Percentiles rank a stretch among this genome's conserved stretches.
phyloP scores from a whole-genome alignment of 2,329 filamentous ascomycete species.

The Huntiella moniliformis region DNA sequence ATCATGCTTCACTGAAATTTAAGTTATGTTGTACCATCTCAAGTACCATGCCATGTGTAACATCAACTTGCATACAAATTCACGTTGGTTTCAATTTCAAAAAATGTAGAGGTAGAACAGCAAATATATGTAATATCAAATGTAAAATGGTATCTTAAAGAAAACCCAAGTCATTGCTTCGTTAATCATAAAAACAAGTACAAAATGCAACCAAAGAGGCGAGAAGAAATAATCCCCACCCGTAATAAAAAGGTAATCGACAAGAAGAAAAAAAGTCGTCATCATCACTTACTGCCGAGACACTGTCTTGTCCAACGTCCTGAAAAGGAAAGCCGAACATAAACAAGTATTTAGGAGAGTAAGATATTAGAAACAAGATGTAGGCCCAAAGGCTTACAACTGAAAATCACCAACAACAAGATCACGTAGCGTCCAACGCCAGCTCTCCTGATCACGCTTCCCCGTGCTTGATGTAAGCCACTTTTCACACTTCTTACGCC shows the following conservation, averaged over 20 bases:
- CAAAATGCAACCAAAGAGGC: not conserved
- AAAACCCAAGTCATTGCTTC: slow-evolving; percentile 10
- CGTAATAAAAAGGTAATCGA: not conserved
- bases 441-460: slow-evolving; percentile 37
- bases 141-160: slow-evolving; percentile 3
- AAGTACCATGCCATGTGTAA: not conserved
- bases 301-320: too few species aligned
- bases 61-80: not conserved
- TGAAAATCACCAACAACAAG: slow-evolving; percentile 28
- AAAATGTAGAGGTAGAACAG: not conserved
- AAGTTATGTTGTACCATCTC: not conserved
- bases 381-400: not conserved
- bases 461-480: slow-evolving; percentile 49
- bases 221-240: too few species aligned
- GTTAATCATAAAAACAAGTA: slow-evolving; percentile 11
- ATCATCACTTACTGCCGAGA: too few species aligned
- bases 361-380: not conserved
- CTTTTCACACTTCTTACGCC: slow-evolving; percentile 70
- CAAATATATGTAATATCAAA: slow-evolving; percentile 3
- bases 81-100: not conserved
- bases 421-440: slow-evolving; percentile 61
- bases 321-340: not conserved
- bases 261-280: slow-evolving; percentile 3
- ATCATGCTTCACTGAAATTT: too few species aligned
- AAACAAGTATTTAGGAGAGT: not conserved